Base-by-base conservation (phyloP, 495 filamentous ascomycete species). In the Geoglossum glabrum region DNA sequence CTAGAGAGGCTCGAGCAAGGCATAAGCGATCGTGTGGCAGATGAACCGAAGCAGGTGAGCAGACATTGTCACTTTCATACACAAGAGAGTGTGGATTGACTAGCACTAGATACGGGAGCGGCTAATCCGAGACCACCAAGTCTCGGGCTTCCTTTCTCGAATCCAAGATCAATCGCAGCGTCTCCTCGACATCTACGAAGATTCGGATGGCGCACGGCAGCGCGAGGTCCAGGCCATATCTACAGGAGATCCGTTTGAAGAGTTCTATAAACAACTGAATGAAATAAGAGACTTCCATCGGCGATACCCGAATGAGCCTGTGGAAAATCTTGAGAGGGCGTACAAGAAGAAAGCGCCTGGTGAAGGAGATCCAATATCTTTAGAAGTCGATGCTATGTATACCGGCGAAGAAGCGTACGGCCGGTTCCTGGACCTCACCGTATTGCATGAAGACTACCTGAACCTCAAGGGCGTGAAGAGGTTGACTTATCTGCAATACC, bases 341-440 rank as follows among this genome's bases (percentile, higher is more conserved):
- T 97, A 98, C 70, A 84, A 87, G 70, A 82, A 82, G 43, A 79
- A 76, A 55, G 78, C 79, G 30, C 76, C 81, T 7, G 82, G 72
- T 1, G 79, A 84, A 46, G 81, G 83, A 36, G 86, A 89, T 36
- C 63, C 68, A 25, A 66, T 73, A 19, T 72, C 73, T 1, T 76
- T 74, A 61, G 79, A 90, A 49, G 80, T 95, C 57, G 89, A 96
- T 62, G 80, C 76, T 56, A 85, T 95, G 82, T 98, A 97, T 66
- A 92, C 87, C 1, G 93, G 92, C 21, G 92, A 97, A 70, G 92
- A 98, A 68, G 81, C 81, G 2, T 95, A 82, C 63, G 92, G 92
- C 27, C 82, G 86, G 57, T 97, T 83, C 66, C 80, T 97, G 61
- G 92, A 98, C 69, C 70, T 98, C 54, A 90, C 85, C 26, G 74